These are phyloP conservation scores for Sugiyamaella chiloensis DNA, from an alignment of 805 yeast species.

Conservation along the genomic window DNA sequence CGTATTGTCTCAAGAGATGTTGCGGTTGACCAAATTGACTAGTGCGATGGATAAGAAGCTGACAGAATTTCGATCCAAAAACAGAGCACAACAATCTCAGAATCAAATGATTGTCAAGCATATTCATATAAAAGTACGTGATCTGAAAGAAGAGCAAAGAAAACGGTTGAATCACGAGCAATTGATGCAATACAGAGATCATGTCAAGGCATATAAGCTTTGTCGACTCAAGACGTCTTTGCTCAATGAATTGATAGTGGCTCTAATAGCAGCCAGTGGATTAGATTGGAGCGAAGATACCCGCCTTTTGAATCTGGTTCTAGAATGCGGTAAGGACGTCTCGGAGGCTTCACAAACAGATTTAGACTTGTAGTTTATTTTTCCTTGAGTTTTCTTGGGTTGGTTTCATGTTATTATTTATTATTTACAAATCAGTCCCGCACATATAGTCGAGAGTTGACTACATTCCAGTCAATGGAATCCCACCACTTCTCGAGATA, in stretches of 20 bases:
- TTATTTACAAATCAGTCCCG: slow-evolving; percentile 4
- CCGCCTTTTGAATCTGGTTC: slow-evolving; percentile 12
- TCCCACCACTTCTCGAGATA: slow-evolving; percentile 76
- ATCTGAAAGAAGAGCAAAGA: slow-evolving; percentile 9
- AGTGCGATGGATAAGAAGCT: neutral
- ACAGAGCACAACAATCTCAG: neutral
- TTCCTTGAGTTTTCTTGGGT: neutral
- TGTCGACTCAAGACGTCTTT: slow-evolving; percentile 13
- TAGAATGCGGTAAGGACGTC: slow-evolving; percentile 14
- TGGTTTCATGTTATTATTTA: slow-evolving; percentile 2
- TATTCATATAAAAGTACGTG: neutral
- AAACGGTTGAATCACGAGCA: slow-evolving; percentile 11
- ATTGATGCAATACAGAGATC: slow-evolving; percentile 4
- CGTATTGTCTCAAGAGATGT: neutral
- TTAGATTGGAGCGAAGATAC: slow-evolving; percentile 22
- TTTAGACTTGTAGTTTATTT: no score
- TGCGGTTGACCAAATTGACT: neutral
- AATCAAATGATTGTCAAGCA: neutral
- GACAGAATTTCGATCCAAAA: neutral
- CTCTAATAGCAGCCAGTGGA: slow-evolving; percentile 22
- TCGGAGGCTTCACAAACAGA: slow-evolving; percentile 4
- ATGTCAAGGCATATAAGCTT: slow-evolving; percentile 2
- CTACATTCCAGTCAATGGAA: slow-evolving; percentile 73
- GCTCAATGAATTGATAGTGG: slow-evolving; percentile 21
- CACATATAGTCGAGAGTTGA: slow-evolving; percentile 23